phyloP scores from a whole-genome alignment of 176 grass and related monocot species.

The Lolium multiflorum region DNA sequence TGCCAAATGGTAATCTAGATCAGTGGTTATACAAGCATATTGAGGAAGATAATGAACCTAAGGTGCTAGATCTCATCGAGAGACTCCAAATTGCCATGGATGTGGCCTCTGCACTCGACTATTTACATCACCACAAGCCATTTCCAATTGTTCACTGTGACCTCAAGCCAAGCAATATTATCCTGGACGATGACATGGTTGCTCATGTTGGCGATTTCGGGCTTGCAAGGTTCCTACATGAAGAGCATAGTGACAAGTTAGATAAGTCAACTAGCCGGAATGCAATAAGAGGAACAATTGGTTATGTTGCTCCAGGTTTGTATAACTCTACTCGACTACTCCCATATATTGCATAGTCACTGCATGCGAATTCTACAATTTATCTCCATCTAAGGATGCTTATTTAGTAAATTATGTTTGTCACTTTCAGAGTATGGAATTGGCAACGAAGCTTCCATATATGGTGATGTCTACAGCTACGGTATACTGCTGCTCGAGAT shows the following conservation, averaged over 20 bases:
- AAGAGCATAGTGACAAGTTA: background rate
- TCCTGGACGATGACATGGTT: conserved; percentile 27
- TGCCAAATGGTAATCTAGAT: too few species aligned
- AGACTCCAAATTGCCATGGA: too few species aligned
- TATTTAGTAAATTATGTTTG: background rate
- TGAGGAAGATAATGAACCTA: too few species aligned
- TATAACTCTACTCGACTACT: background rate
- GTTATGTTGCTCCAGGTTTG: conserved; percentile 26
- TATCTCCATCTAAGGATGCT: background rate
- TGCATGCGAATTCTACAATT: background rate
- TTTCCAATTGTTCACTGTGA: too few species aligned
- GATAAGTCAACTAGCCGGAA: background rate
- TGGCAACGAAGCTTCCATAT: conserved; percentile 20
- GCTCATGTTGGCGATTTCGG: conserved; percentile 32
- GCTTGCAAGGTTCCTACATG: conserved; percentile 39
- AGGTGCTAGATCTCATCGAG: too few species aligned
- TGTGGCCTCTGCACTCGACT: too few species aligned
- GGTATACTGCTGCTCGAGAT: conserved; percentile 42
- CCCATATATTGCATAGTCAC: background rate
- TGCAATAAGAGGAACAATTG: conserved; percentile 27
- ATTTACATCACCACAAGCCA: too few species aligned
- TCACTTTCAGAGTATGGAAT: conserved; percentile 23
- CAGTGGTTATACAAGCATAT: too few species aligned
- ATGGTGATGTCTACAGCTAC: conserved; percentile 44
- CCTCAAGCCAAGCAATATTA: conserved; percentile 40